Evolutionary conservation across 352 stramenopile species (phyloP).

Genomic region (Pythium phragmitis): DNA sequence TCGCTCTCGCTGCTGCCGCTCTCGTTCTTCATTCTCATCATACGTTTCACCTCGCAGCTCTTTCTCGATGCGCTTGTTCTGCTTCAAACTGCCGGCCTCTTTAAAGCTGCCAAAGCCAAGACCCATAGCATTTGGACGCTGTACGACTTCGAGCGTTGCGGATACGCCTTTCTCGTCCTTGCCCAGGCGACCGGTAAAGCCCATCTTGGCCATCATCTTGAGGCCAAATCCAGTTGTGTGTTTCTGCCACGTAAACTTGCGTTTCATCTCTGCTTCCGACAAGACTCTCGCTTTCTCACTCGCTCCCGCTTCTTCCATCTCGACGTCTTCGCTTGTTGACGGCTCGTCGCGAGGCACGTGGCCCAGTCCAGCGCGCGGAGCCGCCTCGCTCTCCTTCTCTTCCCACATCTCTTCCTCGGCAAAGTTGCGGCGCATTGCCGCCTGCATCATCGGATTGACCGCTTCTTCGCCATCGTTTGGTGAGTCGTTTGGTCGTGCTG

Average conservation of each 20-base stretch:
- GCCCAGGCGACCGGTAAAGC: constrained; percentile 92
- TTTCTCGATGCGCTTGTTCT: constrained; percentile 91
- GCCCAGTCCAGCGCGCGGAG: constrained; percentile 15
- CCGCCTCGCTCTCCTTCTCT: constrained; percentile 11
- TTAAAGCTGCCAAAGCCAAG: constrained; percentile 94
- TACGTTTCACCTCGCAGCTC: constrained; percentile 84
- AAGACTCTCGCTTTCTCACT: constrained; percentile 20
- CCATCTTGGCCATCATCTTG: constrained; percentile 96
- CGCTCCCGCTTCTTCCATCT: constrained; percentile 14
- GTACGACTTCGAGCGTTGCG: constrained; percentile 91
- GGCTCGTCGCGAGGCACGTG: constrained; percentile 2
- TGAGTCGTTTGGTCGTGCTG: constrained; percentile 4
- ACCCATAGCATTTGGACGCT: constrained; percentile 90
- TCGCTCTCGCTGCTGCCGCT: constrained; percentile 27
- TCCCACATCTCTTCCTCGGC: constrained; percentile 29
- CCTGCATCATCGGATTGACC: constrained; percentile 30
- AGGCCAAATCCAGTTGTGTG: constrained; percentile 96
- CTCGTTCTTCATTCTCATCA: constrained; percentile 42
- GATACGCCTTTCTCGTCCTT: constrained; percentile 93
- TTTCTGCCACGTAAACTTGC: constrained; percentile 89
- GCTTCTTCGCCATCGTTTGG: constrained; percentile 7
- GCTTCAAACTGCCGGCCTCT: constrained; percentile 89
- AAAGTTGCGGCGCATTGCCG: constrained; percentile 28
- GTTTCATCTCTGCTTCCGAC: constrained; percentile 25
- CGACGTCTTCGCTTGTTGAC: constrained; percentile 11